Evolutionary conservation across 495 filamentous ascomycete species (phyloP), one percentile per base, ranked within the genome.

Genomic region (Elaphomyces granulatus): DNA sequence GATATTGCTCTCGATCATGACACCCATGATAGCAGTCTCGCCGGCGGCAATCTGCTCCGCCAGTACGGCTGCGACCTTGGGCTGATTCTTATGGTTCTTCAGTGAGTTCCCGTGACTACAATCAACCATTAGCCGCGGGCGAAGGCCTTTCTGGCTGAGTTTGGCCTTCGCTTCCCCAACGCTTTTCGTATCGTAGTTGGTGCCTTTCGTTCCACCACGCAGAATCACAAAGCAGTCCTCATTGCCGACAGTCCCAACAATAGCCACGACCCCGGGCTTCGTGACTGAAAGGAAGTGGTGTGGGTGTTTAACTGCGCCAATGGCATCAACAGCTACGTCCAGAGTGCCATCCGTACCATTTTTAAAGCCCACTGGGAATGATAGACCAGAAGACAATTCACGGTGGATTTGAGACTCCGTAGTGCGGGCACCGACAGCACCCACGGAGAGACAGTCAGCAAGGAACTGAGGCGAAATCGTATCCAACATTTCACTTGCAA

Each of bases 271-370:
- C 47, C 92, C 92, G 7, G 88, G 90, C 65, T 96, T 99, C 6
- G 90, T 96, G 41, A 99, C 92, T 8, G 86, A 94, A 46, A 99
- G 69, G 77, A 99, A 99, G 67, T 96, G 92, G 51, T 99, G 92
- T 15, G 86, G 83, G 48, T 93, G 83, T 52, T 71, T 77, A 9
- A 94, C 90, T 15, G 92, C 81, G 40, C 87, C 88, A 61, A 96
- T 95, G 34, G 92, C 92, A 64, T 99, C 92, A 44, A 99, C 82
- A 1, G 92, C 87, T 2, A 96, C 84, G 42, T 79, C 75, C 28
- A 96, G 61, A 1, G 80, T 79, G 15, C 92, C 92, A 57, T 99
- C 92, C 19, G 92, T 99, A 41, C 92, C 92, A 58, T 99, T 99
- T 72, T 99, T 99, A 77, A 99, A 99, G 32, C 92, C 92, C 9